phyloP scores from a whole-genome alignment of 306 rosid species.

The Castanea crenata region DNA sequence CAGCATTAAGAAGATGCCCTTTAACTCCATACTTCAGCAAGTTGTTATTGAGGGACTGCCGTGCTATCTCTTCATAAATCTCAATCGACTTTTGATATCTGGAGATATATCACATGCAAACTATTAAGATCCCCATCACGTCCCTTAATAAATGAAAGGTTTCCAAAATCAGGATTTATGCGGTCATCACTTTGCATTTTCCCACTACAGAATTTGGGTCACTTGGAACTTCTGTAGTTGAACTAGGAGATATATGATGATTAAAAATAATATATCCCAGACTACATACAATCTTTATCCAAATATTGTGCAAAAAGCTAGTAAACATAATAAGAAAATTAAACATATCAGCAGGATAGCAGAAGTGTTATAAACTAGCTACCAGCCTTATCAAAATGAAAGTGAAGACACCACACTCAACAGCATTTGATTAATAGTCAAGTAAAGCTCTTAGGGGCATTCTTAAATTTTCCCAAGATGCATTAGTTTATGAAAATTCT shows the following conservation, averaged over 20 bases:
- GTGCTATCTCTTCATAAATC: constrained; percentile 86
- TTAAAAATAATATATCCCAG: neutral
- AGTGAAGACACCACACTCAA: neutral
- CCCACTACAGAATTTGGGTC: neutral
- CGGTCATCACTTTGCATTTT: neutral
- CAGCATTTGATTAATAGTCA: neutral
- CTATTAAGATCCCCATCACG: neutral
- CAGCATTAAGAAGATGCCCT: constrained; percentile 98
- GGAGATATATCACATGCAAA: constrained; percentile 21
- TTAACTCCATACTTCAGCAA: constrained; percentile 95
- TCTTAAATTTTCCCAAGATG: neutral
- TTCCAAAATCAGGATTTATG: neutral
- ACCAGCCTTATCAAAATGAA: neutral
- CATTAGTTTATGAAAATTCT: constrained; percentile 14
- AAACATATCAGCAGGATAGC: neutral
- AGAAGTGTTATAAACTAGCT: neutral
- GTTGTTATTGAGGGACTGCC: constrained; percentile 78
- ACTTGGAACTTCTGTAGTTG: neutral
- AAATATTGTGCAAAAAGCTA: neutral
- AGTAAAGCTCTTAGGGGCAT: neutral
- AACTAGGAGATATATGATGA: neutral
- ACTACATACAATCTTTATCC: neutral
- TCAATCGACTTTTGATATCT: constrained; percentile 82
- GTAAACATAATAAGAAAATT: neutral
- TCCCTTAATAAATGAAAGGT: neutral